phyloP scores from a whole-genome alignment of 2,329 filamentous ascomycete genomes.

The Albophoma yamanashiensis region DNA sequence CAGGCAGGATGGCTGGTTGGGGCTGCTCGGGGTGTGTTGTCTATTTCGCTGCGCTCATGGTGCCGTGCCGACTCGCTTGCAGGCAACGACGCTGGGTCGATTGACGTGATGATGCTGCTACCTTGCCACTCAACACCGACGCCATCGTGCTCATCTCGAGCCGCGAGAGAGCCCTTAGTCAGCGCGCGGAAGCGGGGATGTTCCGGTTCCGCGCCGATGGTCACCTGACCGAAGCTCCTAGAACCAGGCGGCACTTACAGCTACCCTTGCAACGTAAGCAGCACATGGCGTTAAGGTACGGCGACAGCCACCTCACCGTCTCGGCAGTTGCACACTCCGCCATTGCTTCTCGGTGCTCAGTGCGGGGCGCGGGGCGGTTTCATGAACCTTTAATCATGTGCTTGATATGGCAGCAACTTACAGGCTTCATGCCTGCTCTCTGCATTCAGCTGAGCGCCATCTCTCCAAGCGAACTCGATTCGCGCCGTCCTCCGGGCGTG shows the following conservation, averaged over 20 bases:
- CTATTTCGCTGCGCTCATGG: conserved; percentile 9
- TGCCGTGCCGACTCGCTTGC: conserved; percentile 3
- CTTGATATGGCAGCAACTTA: background rate
- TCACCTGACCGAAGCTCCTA: conserved; percentile 2
- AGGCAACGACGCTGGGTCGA: background rate
- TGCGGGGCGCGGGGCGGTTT: background rate
- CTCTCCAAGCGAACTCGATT: background rate
- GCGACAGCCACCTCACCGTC: background rate
- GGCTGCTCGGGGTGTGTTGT: background rate
- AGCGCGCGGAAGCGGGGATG: conserved; percentile 1
- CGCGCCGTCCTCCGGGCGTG: background rate
- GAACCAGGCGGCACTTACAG: background rate
- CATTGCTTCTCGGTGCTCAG: background rate
- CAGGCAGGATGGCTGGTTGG: background rate
- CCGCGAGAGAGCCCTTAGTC: conserved; percentile 1
- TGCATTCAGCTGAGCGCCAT: background rate
- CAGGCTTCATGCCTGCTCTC: background rate
- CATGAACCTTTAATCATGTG: background rate
- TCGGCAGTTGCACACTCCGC: too few species aligned
- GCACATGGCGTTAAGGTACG: background rate
- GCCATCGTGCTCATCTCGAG: background rate
- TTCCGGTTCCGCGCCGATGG: conserved; percentile 1
- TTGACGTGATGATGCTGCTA: background rate
- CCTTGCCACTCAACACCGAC: conserved; percentile 1
- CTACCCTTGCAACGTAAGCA: too few species aligned